These are phyloP conservation scores for Ophioceras dolichostomum DNA, from an alignment of 2,329 filamentous ascomycete species.

Conservation along the genomic window DNA sequence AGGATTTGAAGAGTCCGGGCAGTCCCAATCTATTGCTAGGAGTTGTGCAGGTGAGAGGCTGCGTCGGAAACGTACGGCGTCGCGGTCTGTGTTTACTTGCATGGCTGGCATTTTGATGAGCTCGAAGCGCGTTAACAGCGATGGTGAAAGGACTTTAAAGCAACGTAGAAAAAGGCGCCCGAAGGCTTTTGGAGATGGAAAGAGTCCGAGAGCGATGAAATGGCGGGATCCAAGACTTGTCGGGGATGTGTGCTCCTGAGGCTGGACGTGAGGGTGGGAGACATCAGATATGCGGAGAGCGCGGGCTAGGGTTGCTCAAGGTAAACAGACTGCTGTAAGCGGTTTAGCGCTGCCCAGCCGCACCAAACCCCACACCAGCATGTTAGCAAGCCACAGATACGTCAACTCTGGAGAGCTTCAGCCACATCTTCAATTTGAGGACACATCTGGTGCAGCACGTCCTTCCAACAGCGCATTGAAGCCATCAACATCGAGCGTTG, in stretches of 20 bases:
- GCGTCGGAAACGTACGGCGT: too few species aligned
- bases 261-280: neutral
- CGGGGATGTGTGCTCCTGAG: neutral
- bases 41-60: too few species aligned
- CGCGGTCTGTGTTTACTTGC: conserved; percentile 21
- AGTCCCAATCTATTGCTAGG: too few species aligned
- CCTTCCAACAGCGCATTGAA: too few species aligned
- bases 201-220: neutral
- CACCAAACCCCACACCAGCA: neutral
- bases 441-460: neutral
- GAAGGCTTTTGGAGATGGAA: neutral
- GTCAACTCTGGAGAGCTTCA: conserved; percentile 1
- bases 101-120: neutral
- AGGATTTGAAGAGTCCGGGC: too few species aligned
- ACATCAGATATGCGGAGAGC: too few species aligned
- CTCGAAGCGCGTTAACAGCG: too few species aligned
- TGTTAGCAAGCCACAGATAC: conserved; percentile 3
- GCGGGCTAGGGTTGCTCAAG: too few species aligned
- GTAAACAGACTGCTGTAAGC: conserved; percentile 13
- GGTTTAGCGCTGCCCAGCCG: conserved; percentile 4
- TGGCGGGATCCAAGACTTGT: neutral
- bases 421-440: conserved; percentile 1
- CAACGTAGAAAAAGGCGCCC: neutral
- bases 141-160: too few species aligned
- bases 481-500: too few species aligned